Base-by-base conservation (phyloP, 805 yeast species). In the Ogataea minuta region DNA sequence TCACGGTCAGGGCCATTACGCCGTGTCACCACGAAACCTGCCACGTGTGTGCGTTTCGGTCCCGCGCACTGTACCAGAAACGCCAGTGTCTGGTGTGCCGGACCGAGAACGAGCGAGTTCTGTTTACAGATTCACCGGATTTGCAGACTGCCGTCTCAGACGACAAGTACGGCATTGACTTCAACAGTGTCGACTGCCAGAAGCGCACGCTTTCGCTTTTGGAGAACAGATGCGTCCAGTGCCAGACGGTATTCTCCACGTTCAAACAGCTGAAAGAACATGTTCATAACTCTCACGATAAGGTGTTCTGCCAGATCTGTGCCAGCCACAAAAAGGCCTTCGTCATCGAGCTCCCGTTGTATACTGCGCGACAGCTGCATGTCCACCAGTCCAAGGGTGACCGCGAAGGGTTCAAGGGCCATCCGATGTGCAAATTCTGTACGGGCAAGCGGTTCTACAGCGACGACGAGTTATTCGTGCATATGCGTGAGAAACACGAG, bases 1-100 rank as follows among this genome's bases (percentile, higher is more conserved):
- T 88, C 19, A 49, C 52, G n/a, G 74, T 71, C 50, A 78, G 80
- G 2, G 87, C 95, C 0, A 54, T 84, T 8, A 75, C 93, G 2
- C 85, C 88, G 0, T 93, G 99, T 62, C 79, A 81, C 52, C 98
- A 93, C 58, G 73, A 70, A 23, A 79, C 89, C 0, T 93, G 99
- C 61, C 86, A 88, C 56, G 64, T 60, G 31, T 93, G 99, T 67
- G 70, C 87, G 0, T 75, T 91, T 48, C 72, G 96, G 48, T 89
- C 88, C 54, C 69, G 96, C 30, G 90, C 89, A 0, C 64, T 91
- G 11, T 89, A 84, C 62, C 71, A 75, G 16, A 87, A 85, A 62
- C 72, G 70, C 23, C 67, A 74, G 13, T 93, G 99, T 68, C 69
- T 90, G 34, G 81, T 88, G 29, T 93, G 99, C 62, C 77, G 99